Conservation (phyloP, 179 eudicot genomes). For the Gypsophila paniculata region DNA sequence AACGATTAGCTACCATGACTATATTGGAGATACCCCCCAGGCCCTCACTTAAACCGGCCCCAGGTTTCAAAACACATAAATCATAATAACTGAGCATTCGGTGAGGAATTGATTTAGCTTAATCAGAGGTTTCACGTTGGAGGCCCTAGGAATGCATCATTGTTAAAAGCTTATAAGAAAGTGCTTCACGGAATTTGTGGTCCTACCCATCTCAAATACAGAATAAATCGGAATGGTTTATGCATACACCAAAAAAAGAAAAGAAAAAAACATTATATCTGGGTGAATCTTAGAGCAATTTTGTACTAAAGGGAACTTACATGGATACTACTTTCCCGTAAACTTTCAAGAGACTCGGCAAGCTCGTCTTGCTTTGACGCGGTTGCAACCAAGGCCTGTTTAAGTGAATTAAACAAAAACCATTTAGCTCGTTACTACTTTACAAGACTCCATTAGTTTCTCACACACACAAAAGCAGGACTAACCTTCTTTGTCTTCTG, state of each 20-base stretch:
- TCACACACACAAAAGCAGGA: neutral
- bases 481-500: slow-evolving; percentile 88
- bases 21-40: too few relatives aligned
- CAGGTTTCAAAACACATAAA: neutral
- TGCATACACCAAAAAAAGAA: neutral
- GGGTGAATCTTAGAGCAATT: slow-evolving; percentile 1
- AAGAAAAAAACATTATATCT: neutral
- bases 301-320: slow-evolving; percentile 44
- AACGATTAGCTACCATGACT: too few relatives aligned
- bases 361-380: slow-evolving; percentile 92
- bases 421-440: neutral
- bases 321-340: slow-evolving; percentile 51
- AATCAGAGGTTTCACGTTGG: too few relatives aligned
- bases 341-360: slow-evolving; percentile 70
- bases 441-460: neutral
- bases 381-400: slow-evolving; percentile 74
- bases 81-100: too few relatives aligned
- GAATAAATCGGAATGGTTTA: neutral
- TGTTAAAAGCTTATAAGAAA: too few relatives aligned
- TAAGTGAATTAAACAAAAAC: slow-evolving; percentile 7
- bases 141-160: too few relatives aligned
- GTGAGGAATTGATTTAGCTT: too few relatives aligned
- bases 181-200: too few relatives aligned
- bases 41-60: neutral
- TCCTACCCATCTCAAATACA: neutral